Base-by-base conservation (phyloP, 177 flowering plant species). In the Telopea speciosissima region DNA sequence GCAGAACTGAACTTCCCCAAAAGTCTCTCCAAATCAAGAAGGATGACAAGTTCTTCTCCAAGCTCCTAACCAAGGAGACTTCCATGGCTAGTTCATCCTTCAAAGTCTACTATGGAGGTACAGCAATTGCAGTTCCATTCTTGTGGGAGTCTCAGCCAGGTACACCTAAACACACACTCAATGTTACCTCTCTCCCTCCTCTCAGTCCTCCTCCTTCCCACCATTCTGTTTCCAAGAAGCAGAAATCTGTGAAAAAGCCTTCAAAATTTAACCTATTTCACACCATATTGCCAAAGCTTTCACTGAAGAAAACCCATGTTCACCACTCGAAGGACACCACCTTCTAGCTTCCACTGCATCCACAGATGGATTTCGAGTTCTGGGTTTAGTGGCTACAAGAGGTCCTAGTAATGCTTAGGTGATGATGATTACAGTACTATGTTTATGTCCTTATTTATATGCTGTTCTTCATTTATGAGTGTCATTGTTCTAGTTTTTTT, bases 121-220 rank as follows among this genome's bases (percentile, higher is more conserved):
- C 83, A 21, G 40, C 83, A 0, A 85, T 83, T 26, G 70, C 90
- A 1, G 75, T 92, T 19, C 97, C 96, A 0, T 92, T 92, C 81
- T 42, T 70, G 65, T 92, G 97, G 97, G 97, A 92, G 68, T 83
- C 88, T 5, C 79, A 72, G 36, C 95, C 98, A 13, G 95, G 95
- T 5, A 89, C 97, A 4, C 98, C 97, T 0, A 93, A 93, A 42
- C 83, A 85, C 74, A 6, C 76, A 7, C 62, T 78, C 33, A 68
- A 66, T 62, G 79, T 77, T 52, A 40, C 68, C 24, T 21, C 76
- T 11, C 75, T 71, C 17, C 97, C 90, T 56, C 90, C 95, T 16
- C 85, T 90, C 52, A 90, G 92, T 0, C 93, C 93, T 0, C 93
- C 96, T 31, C 96, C 97, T 60, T 86, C 95, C 1, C 81, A 81